phyloP scores from a whole-genome alignment of 129 eudicot species.

The Tagetes patula region DNA sequence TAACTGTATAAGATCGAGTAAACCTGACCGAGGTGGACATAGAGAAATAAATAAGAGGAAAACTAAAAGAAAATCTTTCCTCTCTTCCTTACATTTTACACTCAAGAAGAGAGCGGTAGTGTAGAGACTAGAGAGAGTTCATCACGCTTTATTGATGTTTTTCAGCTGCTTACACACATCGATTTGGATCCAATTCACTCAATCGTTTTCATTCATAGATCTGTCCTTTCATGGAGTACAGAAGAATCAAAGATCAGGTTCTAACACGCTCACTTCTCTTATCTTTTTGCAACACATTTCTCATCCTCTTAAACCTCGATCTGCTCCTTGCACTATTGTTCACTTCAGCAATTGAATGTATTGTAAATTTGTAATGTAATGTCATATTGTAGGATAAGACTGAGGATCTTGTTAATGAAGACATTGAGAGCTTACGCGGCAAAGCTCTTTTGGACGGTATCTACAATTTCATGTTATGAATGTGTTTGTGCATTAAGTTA shows the following conservation, averaged over 20 bases:
- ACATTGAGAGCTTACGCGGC: constrained; percentile 62
- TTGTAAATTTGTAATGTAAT: neutral
- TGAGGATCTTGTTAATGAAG: constrained; percentile 41
- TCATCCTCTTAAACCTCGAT: constrained; percentile 11
- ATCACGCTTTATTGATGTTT: no score
- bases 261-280: neutral
- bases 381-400: constrained; percentile 45
- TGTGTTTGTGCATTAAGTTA: neutral
- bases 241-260: constrained; percentile 94
- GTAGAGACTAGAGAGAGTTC: no score
- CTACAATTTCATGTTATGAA: constrained; percentile 15
- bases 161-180: constrained; percentile 14
- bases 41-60: no score
- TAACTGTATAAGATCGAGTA: no score
- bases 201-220: neutral
- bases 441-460: constrained; percentile 50
- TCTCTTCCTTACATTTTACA: no score
- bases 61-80: no score
- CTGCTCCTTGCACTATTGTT: neutral
- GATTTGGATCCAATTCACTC: neutral
- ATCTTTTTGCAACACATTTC: neutral
- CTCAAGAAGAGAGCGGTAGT: no score
- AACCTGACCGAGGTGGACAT: no score
- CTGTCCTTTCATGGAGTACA: constrained; percentile 64
- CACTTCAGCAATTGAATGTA: neutral